Evolutionary conservation across 352 stramenopile species (phyloP).

Genomic region (Pythium phragmitis): DNA sequence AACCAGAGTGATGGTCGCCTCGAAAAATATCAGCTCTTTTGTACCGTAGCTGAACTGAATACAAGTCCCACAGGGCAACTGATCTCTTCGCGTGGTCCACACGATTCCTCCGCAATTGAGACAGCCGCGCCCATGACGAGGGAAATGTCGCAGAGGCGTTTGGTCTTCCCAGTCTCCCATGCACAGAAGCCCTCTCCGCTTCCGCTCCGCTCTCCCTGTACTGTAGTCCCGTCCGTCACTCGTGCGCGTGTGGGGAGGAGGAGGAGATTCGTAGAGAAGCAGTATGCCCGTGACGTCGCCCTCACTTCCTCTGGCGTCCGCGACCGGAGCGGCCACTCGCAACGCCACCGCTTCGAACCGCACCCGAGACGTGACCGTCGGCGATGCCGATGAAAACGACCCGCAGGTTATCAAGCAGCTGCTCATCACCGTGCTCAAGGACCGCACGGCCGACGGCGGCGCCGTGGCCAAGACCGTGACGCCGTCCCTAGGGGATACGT

Average conservation of each 20-base stretch:
- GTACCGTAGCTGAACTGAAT: slow-evolving; percentile 7
- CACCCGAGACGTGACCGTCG: neutral
- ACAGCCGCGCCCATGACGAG: neutral
- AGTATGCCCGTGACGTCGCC: neutral
- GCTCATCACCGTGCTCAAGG: slow-evolving; percentile 20
- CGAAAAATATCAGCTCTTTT: slow-evolving; percentile 2
- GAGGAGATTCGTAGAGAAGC: neutral
- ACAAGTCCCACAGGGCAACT: neutral
- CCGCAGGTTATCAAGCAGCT: neutral
- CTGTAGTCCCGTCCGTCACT: too few species aligned
- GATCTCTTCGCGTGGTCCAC: slow-evolving; percentile 13
- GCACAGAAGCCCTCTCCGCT: neutral
- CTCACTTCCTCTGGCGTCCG: neutral
- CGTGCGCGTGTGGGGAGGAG: neutral
- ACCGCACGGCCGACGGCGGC: slow-evolving; percentile 23
- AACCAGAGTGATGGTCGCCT: slow-evolving; percentile 13
- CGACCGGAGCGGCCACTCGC: too few species aligned
- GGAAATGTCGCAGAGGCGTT: slow-evolving; percentile 7
- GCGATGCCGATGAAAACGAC: slow-evolving; percentile 4
- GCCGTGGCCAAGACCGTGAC: slow-evolving; percentile 13
- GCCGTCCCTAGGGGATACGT: slow-evolving; percentile 22
- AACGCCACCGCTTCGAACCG: neutral
- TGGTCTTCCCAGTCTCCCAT: neutral
- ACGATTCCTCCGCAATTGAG: neutral
- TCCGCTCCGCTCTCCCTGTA: neutral